Evolutionary conservation across 495 filamentous ascomycete genomes (phyloP), one percentile per base, ranked within the genome.

Genomic region (Evernia prunastri): DNA sequence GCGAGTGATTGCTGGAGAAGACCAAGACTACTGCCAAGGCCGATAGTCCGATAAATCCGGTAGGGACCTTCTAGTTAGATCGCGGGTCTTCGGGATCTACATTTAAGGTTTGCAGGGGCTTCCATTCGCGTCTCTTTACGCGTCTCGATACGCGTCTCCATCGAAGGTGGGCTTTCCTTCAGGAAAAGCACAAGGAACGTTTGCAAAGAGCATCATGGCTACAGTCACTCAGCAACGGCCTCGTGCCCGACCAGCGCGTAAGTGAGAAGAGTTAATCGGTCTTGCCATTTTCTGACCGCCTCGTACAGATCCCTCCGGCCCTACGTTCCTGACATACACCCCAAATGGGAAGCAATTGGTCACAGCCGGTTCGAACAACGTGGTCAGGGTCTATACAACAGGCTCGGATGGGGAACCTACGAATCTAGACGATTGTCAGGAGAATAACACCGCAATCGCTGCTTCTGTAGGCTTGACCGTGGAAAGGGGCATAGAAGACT

Each of bases 311-410:
- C 83, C 85, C n/a, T 81, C 84, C 18, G 87, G 87, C 23, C 80
- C 81, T 53, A 89, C 87, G 1, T 83, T 81, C 58, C 71, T 89
- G 20, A 73, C 83, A 60, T 89, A 90, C 72, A 88, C 87, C 10
- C 87, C 87, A 3, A 79, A 90, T 67, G 87, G 88, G 23, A 82
- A 78, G 71, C 81, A 82, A 59, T 75, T 90, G 17, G 81, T 97
- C 65, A 98, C 94, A 17, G 91, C 87, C 60, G 94, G 94, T 42
- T 87, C 89, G 40, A 96, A 97, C 75, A 90, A 92, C 69, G 87
- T 88, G 23, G 89, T 96, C 69, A 88, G 94, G 36, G 84, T 97
- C 57, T 98, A 93, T 79, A 88, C 87, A 58, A 92, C 91, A 20
- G 92, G 89, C 47, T 90, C 87, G 25, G 90, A 95, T 77, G 92